Evolutionary conservation across 2,329 filamentous ascomycete species (phyloP), one percentile per base, ranked within the genome.

Genomic region (Clarireedia homoeocarpa): DNA sequence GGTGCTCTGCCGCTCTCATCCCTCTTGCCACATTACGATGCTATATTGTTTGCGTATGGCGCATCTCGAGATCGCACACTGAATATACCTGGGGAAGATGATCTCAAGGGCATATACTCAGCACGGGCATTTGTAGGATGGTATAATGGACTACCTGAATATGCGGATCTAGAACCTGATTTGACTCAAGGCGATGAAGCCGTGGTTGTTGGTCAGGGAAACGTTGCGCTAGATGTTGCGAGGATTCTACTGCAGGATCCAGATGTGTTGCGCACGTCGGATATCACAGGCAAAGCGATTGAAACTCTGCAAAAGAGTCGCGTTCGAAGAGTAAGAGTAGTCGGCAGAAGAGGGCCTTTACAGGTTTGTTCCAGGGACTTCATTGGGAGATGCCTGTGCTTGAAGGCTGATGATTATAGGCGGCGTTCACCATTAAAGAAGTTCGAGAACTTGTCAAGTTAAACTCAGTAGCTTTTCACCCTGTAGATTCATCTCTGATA

Each of bases 111-210:
- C 2, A 83, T 97, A 17, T 86, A 91, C 69, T 96, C 91, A 6
- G 94, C 94, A 2, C 83, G 94, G 27, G 86, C 91, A 40, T 96
- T 97, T 69, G 94, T 99, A 1, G 94, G 91, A 17, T 99, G 94
- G 94, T 99, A 99, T 72, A 99, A 99, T 71, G 94, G 94, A 2
- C 78, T 96, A 2, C 94, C 94, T 0, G 88, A 95, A 64, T 88
- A 88, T 67, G 80, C 86, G 20, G 71, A 80, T 63, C 74, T 96
- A 6, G 75, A 80, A n/a, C 88, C 91, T 0, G 81, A 90, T 66
- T 77, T 97, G 26, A 80, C 83, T 0, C 75, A 77, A 9, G 88
- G 87, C 0, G 89, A 96, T 51, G 85, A 91, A 59, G 94, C 89
- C 1, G 83, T 96, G 34, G 79, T 99, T 48, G 84, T 99, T 61